Evolutionary conservation across 83 land plant genomes (phyloP).

Genomic region (Isoetes engelmannii): DNA sequence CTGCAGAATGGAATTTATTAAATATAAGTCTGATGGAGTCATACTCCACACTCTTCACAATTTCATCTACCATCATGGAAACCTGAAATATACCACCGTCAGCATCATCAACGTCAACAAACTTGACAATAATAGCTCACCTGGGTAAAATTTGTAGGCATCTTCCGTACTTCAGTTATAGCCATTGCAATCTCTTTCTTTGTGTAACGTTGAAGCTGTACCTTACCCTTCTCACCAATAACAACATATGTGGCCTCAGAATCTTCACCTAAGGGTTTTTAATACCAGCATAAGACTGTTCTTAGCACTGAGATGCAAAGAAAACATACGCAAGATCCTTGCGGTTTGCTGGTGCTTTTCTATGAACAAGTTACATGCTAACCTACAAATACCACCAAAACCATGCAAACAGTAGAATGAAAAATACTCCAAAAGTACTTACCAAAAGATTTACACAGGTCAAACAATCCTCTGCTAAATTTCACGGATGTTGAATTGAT

Average conservation of each 20-base stretch:
- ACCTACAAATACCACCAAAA: no score
- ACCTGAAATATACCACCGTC: conserved; percentile 56
- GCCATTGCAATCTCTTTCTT: conserved; percentile 50
- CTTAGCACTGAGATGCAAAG: no score
- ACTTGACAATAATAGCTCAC: conserved; percentile 31
- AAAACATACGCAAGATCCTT: no score
- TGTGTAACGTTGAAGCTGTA: conserved; percentile 73
- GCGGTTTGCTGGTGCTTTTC: no score
- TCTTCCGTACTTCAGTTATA: conserved; percentile 76
- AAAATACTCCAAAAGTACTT: no score
- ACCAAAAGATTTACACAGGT: no score
- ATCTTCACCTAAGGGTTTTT: conserved; percentile 78
- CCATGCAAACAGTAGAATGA: no score
- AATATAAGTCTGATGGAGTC: conserved; percentile 81
- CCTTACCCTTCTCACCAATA: conserved; percentile 91
- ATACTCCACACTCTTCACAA: conserved; percentile 72
- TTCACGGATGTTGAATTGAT: conserved; percentile 93
- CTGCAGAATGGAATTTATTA: conserved; percentile 85
- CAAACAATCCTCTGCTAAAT: conserved; percentile 64
- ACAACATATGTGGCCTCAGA: conserved; percentile 64
- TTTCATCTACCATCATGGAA: conserved; percentile 85
- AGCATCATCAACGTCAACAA: no score
- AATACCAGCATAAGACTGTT: no score
- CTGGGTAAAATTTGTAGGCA: conserved; percentile 79
- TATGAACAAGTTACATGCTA: no score